These are phyloP conservation scores for Hyaloscypha bicolor DNA, from an alignment of 495 filamentous ascomycete species.

Conservation along the genomic window DNA sequence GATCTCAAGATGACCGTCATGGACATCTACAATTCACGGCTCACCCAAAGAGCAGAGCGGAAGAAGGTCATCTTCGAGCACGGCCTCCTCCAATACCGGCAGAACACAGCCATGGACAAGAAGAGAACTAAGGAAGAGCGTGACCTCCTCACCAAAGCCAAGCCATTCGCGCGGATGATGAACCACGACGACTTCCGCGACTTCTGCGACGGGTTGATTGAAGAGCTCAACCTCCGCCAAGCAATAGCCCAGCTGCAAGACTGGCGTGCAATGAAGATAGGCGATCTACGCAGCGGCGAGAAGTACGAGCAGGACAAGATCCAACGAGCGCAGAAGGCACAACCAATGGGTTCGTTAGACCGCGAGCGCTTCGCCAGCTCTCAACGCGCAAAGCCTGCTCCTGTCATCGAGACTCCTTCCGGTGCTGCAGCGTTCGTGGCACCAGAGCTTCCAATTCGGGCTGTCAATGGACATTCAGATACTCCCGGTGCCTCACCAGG, in stretches of 20 bases:
- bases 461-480: slow-evolving; percentile 36
- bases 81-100: slow-evolving; percentile 85
- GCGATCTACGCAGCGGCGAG: slow-evolving; percentile 81
- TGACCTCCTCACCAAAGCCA: slow-evolving; percentile 87
- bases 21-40: slow-evolving; percentile 94
- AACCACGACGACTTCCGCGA: slow-evolving; percentile 86
- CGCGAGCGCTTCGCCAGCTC: slow-evolving; percentile 68
- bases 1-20: slow-evolving; percentile 97
- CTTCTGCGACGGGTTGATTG: slow-evolving; percentile 78
- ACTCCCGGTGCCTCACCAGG: slow-evolving; percentile 12
- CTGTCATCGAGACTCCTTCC: slow-evolving; percentile 68
- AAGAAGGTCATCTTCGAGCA: slow-evolving; percentile 98
- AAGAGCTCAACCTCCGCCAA: slow-evolving; percentile 87
- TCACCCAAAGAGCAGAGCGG: slow-evolving; percentile 89
- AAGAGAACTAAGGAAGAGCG: slow-evolving; percentile 94
- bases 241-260: slow-evolving; percentile 92
- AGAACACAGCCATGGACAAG: slow-evolving; percentile 86
- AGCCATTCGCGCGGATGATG: slow-evolving; percentile 97
- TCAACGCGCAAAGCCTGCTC: slow-evolving; percentile 57
- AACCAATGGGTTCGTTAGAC: slow-evolving; percentile 78
- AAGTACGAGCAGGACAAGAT: slow-evolving; percentile 95
- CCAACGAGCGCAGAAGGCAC: slow-evolving; percentile 66
- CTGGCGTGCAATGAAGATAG: slow-evolving; percentile 84
- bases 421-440: slow-evolving; percentile 73
- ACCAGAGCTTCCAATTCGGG: slow-evolving; percentile 70